phyloP scores from a whole-genome alignment of 1,284 basidiomycete species.

The Papiliotrema fonsecae region DNA sequence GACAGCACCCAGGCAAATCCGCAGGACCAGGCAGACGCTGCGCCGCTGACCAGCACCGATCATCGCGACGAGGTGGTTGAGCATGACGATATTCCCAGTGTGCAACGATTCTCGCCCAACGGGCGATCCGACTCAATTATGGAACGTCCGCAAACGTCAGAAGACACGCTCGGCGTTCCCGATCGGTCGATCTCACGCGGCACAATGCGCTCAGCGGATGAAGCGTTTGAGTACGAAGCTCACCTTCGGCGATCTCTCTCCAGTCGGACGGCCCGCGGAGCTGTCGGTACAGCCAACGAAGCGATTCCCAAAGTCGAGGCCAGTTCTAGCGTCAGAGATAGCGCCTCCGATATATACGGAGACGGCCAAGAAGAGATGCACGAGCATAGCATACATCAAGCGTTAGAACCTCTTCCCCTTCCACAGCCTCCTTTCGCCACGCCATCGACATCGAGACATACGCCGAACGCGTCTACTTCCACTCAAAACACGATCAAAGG shows the following conservation, averaged over 20 bases:
- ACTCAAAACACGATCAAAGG: slow-evolving; percentile 26
- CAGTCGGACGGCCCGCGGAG: slow-evolving; percentile 34
- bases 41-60: slow-evolving; percentile 5
- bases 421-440: slow-evolving; percentile 7
- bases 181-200: slow-evolving; percentile 35
- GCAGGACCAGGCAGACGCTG: not conserved
- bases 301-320: slow-evolving; percentile 5
- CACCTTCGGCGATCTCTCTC: slow-evolving; percentile 40
- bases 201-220: slow-evolving; percentile 32
- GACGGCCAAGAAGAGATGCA: slow-evolving; percentile 3
- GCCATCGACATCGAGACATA: not conserved
- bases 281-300: slow-evolving; percentile 13
- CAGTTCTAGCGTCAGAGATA: no score
- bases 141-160: no score
- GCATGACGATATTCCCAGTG: no score
- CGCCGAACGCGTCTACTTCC: slow-evolving; percentile 26
- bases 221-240: slow-evolving; percentile 43
- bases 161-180: slow-evolving; percentile 7
- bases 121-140: not conserved
- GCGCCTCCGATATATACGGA: not conserved
- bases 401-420: slow-evolving; percentile 6
- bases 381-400: not conserved
- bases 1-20: not conserved
- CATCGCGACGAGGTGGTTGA: no score
- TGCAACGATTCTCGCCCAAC: no score